These are phyloP conservation scores for Mortierella antarctica DNA, from an alignment of 192 early-diverging fungal genomes.

Conservation along the genomic window DNA sequence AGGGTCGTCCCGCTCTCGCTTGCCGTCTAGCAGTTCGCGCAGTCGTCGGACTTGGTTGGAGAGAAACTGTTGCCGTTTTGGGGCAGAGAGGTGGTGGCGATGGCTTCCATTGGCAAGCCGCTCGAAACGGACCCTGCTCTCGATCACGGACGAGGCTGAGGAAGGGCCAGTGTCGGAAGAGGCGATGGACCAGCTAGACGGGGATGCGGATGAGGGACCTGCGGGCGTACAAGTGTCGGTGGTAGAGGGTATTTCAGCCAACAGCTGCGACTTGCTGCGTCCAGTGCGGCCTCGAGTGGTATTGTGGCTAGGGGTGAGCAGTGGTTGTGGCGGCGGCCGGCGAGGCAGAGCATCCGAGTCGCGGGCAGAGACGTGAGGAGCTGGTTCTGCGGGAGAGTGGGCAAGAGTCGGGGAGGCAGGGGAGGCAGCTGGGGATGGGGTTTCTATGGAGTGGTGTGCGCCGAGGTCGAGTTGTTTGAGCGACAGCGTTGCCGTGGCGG, in stretches of 20 bases:
- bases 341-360: neutral
- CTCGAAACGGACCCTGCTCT: constrained; percentile 25
- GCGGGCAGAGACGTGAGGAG: neutral
- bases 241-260: constrained; percentile 16
- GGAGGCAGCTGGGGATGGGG: too few relatives aligned
- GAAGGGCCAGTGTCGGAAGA: constrained; percentile 28
- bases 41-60: constrained; percentile 37
- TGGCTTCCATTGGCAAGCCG: constrained; percentile 28
- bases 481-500: too few relatives aligned
- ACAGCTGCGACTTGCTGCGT: neutral
- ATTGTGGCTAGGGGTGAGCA: neutral
- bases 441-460: too few relatives aligned
- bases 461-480: too few relatives aligned
- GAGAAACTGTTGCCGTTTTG: constrained; percentile 38
- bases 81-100: constrained; percentile 38
- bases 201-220: constrained; percentile 25
- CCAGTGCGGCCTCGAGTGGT: constrained; percentile 2
- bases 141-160: constrained; percentile 25
- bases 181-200: constrained; percentile 36
- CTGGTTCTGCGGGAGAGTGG: constrained; percentile 4
- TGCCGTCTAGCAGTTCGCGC: constrained; percentile 36
- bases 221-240: neutral
- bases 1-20: constrained; percentile 14
- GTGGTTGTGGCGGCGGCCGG: constrained; percentile 8
- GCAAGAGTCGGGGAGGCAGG: neutral